phyloP scores from a whole-genome alignment of 2,329 filamentous ascomycete species.

The Chrysoporthe puriensis region DNA sequence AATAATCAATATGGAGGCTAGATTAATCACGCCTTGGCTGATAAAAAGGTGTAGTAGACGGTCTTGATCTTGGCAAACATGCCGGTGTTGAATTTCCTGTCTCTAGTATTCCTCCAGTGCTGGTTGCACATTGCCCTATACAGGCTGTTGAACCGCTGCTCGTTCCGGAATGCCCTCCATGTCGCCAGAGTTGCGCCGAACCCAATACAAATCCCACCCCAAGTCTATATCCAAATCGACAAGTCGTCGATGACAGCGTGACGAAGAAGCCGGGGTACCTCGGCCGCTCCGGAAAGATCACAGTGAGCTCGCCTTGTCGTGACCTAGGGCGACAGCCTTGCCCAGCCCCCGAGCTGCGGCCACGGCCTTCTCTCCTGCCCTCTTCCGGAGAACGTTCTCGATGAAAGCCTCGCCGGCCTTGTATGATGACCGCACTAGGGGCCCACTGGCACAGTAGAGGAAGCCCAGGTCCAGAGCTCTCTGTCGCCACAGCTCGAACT shows the following conservation, averaged over 20 bases:
- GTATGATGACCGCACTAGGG: conserved; percentile 91
- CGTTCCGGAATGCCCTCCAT: conserved; percentile 1
- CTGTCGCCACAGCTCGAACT: conserved; percentile 90
- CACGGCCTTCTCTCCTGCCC: conserved; percentile 52
- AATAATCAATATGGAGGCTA: no score
- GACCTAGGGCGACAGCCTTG: conserved; percentile 45
- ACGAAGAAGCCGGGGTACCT: background rate
- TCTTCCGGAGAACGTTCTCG: conserved; percentile 93
- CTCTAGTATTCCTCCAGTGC: background rate
- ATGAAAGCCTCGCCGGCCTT: conserved; percentile 99
- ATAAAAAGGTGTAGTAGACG: background rate
- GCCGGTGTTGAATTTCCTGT: conserved; percentile 2
- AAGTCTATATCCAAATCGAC: background rate
- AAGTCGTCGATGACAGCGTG: background rate
- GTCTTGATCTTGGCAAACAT: background rate
- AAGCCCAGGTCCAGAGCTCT: conserved; percentile 94
- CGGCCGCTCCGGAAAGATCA: background rate
- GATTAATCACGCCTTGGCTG: background rate
- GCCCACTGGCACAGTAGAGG: conserved; percentile 92
- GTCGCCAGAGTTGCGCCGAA: conserved; percentile 16
- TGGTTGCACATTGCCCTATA: background rate
- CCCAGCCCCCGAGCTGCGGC: conserved; percentile 39
- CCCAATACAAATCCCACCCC: conserved; percentile 16
- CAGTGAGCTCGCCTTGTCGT: conserved; percentile 23
- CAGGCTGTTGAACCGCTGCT: conserved; percentile 12